These are phyloP conservation scores for Toxoplasma gondii DNA, from an alignment of 169 alveolate genomes.

Conservation along the genomic window DNA sequence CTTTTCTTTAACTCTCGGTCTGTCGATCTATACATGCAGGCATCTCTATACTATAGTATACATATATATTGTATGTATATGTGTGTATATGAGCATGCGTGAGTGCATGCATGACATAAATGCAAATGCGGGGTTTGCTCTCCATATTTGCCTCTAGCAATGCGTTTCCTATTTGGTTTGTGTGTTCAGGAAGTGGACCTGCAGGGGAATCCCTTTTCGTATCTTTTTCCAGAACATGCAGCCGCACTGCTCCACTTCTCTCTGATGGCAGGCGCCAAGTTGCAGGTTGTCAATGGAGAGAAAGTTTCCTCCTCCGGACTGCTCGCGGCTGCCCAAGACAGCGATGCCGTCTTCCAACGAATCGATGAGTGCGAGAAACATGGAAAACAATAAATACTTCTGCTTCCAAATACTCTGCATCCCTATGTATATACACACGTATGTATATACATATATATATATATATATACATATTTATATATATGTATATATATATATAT, in stretches of 20 bases:
- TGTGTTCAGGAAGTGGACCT: slow-evolving; percentile 42
- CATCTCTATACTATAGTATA: background rate
- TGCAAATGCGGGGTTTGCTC: background rate
- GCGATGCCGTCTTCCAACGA: background rate
- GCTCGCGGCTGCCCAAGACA: background rate
- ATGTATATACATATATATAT: background rate
- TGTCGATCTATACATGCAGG: background rate
- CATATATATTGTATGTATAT: background rate
- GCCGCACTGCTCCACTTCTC: slow-evolving; percentile 21
- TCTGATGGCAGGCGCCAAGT: slow-evolving; percentile 14
- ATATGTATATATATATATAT: background rate
- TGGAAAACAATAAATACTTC: no score
- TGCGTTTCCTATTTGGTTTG: background rate
- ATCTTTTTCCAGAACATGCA: slow-evolving; percentile 58
- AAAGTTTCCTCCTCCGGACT: slow-evolving; percentile 7
- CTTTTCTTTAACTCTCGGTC: background rate
- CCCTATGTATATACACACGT: background rate
- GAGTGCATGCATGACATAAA: background rate
- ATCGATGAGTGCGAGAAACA: background rate
- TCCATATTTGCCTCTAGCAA: background rate
- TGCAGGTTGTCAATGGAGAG: slow-evolving; percentile 52
- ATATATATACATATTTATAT: background rate
- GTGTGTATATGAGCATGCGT: background rate
- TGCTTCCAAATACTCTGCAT: background rate
- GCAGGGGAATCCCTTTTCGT: slow-evolving; percentile 39